Base-by-base conservation (phyloP, 2,329 filamentous ascomycete species). In the Penicillium sp. region DNA sequence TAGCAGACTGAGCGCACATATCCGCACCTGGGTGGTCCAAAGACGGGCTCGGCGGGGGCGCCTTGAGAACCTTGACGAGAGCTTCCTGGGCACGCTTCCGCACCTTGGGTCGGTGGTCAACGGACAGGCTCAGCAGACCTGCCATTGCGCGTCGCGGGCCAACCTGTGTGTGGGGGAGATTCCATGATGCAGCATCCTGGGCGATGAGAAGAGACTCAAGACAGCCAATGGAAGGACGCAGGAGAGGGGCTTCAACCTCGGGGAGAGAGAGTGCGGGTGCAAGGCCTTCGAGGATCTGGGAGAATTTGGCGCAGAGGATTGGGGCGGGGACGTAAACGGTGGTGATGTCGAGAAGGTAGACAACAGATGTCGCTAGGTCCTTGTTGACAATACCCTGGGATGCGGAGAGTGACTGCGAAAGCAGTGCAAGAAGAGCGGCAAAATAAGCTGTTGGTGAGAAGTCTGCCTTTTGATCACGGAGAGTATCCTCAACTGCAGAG, bases 331-430 rank as follows among this genome's bases (percentile, higher is more conserved):
- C 83, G 72, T 84, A 87, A 52, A 87, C 86, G 15, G 89, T 93
- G 60, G 96, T 81, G 58, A 95, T 77, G 71, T 98, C 91, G 74
- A 98, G 88, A 15, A 98, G 83, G 71, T 98, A 98, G 60, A 98
- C 86, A 57, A 94, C 85, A 3, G 91, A 87, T 21, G 86, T 83
- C 29, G 87, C 85, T 53, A 94, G 76, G 57, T 94, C 88, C 67
- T 87, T 87, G 66, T 91, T 91, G 48, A 86, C 75, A 48, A 82
- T 81, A 45, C 82, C 84, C 49, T 77, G 72, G 56, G 74, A 69
- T 41, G 69, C 76, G 34, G 78, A 81, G 47, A 86, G 78, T 26
- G 88, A 84, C 71, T 94, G 87, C 61, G 82, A 81, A 3, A 98
- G 80, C 3, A 98, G 79, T 33, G 90, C 88, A 40, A 98, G 78